Conservation (phyloP, 192 early-diverging fungal species). For the Ambispora gerdemannii region DNA sequence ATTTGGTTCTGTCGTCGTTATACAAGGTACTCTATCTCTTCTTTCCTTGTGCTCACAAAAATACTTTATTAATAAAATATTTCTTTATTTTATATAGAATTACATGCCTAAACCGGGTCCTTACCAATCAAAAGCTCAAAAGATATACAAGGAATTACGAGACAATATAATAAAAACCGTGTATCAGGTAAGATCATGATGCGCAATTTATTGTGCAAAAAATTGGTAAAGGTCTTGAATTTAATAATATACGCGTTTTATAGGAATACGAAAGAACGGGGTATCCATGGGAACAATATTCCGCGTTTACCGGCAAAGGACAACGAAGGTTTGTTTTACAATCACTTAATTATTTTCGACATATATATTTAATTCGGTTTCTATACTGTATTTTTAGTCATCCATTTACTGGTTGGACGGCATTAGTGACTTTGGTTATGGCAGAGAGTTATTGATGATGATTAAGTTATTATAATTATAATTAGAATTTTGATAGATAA, state of each 20-base stretch:
- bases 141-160: conserved; percentile 74
- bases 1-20: conserved; percentile 71
- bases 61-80: neutral
- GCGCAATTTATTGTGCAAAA: neutral
- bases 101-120: conserved; percentile 61
- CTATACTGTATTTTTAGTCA: conserved; percentile 52
- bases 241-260: neutral
- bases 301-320: conserved; percentile 66
- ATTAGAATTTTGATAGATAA: no score
- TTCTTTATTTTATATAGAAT: conserved; percentile 37
- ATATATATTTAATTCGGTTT: neutral
- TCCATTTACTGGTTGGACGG: conserved; percentile 96
- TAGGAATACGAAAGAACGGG: conserved; percentile 73
- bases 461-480: no score
- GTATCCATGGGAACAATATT: conserved; percentile 94
- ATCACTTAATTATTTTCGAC: neutral
- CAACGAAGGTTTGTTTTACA: conserved; percentile 40
- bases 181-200: conserved; percentile 51
- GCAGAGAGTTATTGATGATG: conserved; percentile 67
- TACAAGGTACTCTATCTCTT: conserved; percentile 48
- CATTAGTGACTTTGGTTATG: conserved; percentile 81
- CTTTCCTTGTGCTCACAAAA: neutral
- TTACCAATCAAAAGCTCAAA: conserved; percentile 60
- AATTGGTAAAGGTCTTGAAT: neutral
- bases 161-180: conserved; percentile 74